phyloP scores from a whole-genome alignment of 108 stramenopile species.

The Hondaea fermentalgiana region DNA sequence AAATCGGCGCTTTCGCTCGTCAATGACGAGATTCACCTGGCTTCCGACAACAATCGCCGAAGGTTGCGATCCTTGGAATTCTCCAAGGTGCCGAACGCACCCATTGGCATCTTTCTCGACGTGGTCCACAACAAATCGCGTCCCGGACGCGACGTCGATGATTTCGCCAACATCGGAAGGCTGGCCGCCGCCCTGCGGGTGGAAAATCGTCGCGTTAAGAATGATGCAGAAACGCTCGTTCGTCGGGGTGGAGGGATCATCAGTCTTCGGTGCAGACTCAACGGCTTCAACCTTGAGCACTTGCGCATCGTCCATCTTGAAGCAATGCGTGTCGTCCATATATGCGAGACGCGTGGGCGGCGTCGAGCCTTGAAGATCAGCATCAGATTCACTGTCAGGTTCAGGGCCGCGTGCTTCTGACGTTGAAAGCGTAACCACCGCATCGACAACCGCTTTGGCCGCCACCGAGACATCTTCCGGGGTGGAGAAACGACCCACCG shows the following conservation, averaged over 20 bases:
- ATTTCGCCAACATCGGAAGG: conserved; percentile 64
- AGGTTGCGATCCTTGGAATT: neutral
- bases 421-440: neutral
- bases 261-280: neutral
- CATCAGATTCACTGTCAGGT: no score
- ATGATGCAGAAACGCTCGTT: neutral
- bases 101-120: conserved; percentile 51
- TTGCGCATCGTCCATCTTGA: neutral
- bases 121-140: neutral
- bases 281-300: neutral
- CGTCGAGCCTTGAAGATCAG: neutral
- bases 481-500: conserved; percentile 75
- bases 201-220: conserved; percentile 62
- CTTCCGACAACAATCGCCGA: conserved; percentile 23
- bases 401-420: no score
- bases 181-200: conserved; percentile 76
- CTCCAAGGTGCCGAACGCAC: conserved; percentile 47
- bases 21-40: conserved; percentile 48
- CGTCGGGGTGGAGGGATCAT: no score
- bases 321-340: neutral
- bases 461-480: conserved; percentile 67
- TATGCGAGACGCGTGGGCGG: neutral
- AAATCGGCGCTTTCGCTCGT: conserved; percentile 43
- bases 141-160: neutral
- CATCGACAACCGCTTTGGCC: neutral